Evolutionary conservation across 1,284 basidiomycete genomes (phyloP), one percentile per base, ranked within the genome.

Genomic region (Malassezia furfur): DNA sequence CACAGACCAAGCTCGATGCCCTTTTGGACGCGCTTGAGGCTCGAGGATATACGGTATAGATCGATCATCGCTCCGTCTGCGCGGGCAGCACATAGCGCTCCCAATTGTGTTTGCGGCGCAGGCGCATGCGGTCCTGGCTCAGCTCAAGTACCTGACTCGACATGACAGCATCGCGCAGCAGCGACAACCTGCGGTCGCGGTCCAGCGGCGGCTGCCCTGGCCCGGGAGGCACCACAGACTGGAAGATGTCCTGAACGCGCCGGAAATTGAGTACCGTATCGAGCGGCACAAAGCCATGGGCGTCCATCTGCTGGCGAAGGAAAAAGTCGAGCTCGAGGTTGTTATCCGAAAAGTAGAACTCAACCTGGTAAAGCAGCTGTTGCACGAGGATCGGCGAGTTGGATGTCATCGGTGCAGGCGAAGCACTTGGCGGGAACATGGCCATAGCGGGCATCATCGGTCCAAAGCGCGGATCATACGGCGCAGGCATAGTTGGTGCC

Each of bases 321-420:
- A 63, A 74, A 35, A 68, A 65, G 46, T 74, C 72, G 7, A 61
- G 63, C 19, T 61, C 49, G 19, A 74, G 45, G 39, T 74, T 74
- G 14, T 56, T 59, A 19, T 61, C 57, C 3, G 65, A 68, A 50
- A 74, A 72, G 51, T 74, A 74, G 43, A 71, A 74, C 45, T 74
- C 72, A 28, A 72, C 55, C 57, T 74, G 72, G 1, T 21, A 19
- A n/a, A 72, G 50, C 17, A 74, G 34, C 35, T 61, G 64, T 0
- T 59, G 60, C 14, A 53, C 25, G 9, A 59, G 41, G 2, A 55
- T 52, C 0, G 57, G n/a, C 15, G 65, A 54, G 7, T 66, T 22
- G 19, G 19, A 10, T 5, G 6, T 40, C 3, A 22, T 40, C 6
- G 19, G 19, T 25, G 21, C 12, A 12, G 39, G 39, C 3, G 39